Base-by-base conservation (phyloP, 352 stramenopile species). In the Phytophthora agathidicida region DNA sequence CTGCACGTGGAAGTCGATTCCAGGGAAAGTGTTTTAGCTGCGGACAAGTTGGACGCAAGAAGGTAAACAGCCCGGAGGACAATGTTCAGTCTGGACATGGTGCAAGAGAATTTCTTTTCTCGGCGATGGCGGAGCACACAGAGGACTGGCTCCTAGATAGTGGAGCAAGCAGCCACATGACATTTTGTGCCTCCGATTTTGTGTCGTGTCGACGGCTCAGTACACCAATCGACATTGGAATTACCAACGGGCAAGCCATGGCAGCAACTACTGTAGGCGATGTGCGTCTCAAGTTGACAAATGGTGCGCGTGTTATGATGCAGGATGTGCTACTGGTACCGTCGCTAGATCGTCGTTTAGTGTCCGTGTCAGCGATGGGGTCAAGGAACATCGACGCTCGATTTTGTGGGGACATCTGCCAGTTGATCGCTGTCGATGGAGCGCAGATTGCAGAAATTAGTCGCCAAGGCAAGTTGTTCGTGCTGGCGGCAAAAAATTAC, bases 91-190 rank as follows among this genome's bases (percentile, higher is more conserved):
- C 19, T 5, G 22, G 20, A 10, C 4, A 19, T 32, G 17, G 38
- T 14, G 19, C 38, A 19, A 22, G 38, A 19, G 38, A 46, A 17
- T 46, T 19, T 46, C 20, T 46, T n/a, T 46, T 46, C 38, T 46
- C 38, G 9, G 38, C 17, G 3, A 19, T 6, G 7, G 20, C 9
- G 13, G 22, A 46, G 41, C 22, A 48, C n/a, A 35, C 41, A 7
- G 23, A 35, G 10, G 23, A 35, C 9, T 48, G 41, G 41, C 41
- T 48, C 7, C 23, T 48, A 5, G 41, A 48, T n/a, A 35, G 23
- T 20, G 41, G 23, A 3, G 24, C 41, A 2, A 48, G 23, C n/a
- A n/a, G n/a, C n/a, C n/a, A n/a, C n/a, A n/a, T n/a, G n/a, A n/a
- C n/a, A n/a, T n/a, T n/a, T n/a, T 46, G 38, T 22, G 17, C 10